phyloP scores from a whole-genome alignment of 352 stramenopile genomes.

The Phytophthora hybrid region DNA sequence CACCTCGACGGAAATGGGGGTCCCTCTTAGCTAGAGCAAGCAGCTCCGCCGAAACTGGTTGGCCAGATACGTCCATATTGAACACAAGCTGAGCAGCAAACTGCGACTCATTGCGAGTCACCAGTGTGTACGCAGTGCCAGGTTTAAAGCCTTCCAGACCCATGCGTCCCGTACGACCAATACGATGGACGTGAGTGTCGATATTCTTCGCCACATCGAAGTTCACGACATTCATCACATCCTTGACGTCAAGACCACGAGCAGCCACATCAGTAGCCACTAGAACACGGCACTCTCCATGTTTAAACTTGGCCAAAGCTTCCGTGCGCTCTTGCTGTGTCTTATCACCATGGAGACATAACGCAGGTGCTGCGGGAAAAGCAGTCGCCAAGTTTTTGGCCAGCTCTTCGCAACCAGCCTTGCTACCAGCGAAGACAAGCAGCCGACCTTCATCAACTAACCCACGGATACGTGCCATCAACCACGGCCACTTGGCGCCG shows the following conservation, averaged over 20 bases:
- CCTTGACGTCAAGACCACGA: constrained; percentile 89
- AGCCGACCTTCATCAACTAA: constrained; percentile 81
- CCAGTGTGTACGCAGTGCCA: constrained; percentile 84
- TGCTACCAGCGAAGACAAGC: constrained; percentile 89
- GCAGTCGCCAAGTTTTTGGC: constrained; percentile 64
- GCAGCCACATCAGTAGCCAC: constrained; percentile 91
- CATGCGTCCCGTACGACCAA: constrained; percentile 90
- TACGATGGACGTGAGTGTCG: constrained; percentile 92
- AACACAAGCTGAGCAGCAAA: constrained; percentile 85
- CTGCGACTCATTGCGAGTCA: constrained; percentile 74
- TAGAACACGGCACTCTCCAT: constrained; percentile 68
- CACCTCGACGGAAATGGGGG: constrained; percentile 57
- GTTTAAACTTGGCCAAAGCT: constrained; percentile 73
- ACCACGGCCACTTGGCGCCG: constrained; percentile 89
- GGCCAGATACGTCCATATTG: constrained; percentile 85
- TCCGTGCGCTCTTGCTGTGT: constrained; percentile 78
- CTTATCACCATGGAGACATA: constrained; percentile 86
- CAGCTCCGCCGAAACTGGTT: constrained; percentile 63
- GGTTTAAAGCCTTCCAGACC: constrained; percentile 78
- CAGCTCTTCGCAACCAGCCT: constrained; percentile 86
- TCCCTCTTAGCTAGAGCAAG: constrained; percentile 65
- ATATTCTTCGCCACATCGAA: constrained; percentile 94
- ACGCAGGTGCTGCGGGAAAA: constrained; percentile 29
- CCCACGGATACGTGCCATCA: constrained; percentile 64
- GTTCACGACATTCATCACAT: constrained; percentile 92